A percentile compares a stretch with the other conserved stretches of the same genome.
Evolutionary conservation across 805 yeast genomes (phyloP).

Genomic region (Brettanomyces naardenensis): DNA sequence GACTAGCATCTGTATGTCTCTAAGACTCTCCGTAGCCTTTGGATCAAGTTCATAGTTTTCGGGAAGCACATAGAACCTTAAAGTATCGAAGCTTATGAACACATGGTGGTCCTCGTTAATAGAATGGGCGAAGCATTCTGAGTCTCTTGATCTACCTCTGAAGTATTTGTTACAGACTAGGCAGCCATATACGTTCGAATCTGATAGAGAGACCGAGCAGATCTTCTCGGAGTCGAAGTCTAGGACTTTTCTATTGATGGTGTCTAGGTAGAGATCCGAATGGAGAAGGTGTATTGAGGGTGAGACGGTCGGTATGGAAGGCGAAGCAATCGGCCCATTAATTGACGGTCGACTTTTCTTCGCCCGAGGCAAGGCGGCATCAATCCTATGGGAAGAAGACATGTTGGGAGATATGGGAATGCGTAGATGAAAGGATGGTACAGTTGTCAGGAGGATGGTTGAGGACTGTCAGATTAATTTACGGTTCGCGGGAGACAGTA

Average conservation of each 20-base stretch:
- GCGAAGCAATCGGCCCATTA: too few relatives aligned
- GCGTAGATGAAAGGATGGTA: too few relatives aligned
- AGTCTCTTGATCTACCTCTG: slow-evolving; percentile 56
- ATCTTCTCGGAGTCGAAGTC: slow-evolving; percentile 68
- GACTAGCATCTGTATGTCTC: slow-evolving; percentile 45
- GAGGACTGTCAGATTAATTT: too few relatives aligned
- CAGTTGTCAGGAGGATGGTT: too few relatives aligned
- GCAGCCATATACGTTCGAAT: slow-evolving; percentile 61
- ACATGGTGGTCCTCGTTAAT: slow-evolving; percentile 56
- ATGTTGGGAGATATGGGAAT: too few relatives aligned
- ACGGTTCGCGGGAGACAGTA: too few relatives aligned
- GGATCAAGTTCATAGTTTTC: slow-evolving; percentile 39
- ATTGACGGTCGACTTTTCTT: too few relatives aligned
- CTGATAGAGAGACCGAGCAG: slow-evolving; percentile 57
- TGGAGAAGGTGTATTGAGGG: too few relatives aligned
- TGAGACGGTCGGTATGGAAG: too few relatives aligned
- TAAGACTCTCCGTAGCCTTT: slow-evolving; percentile 28
- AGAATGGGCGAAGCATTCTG: slow-evolving; percentile 65
- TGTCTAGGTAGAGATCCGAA: slow-evolving; percentile 29
- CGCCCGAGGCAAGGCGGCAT: too few relatives aligned
- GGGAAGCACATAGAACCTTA: slow-evolving; percentile 53
- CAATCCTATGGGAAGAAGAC: too few relatives aligned
- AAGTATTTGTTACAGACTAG: slow-evolving; percentile 66
- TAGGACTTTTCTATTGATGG: slow-evolving; percentile 35
- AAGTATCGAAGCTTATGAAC: slow-evolving; percentile 44